Conservation (phyloP, 106 monocot species). For the Dioscorea dumetorum region DNA sequence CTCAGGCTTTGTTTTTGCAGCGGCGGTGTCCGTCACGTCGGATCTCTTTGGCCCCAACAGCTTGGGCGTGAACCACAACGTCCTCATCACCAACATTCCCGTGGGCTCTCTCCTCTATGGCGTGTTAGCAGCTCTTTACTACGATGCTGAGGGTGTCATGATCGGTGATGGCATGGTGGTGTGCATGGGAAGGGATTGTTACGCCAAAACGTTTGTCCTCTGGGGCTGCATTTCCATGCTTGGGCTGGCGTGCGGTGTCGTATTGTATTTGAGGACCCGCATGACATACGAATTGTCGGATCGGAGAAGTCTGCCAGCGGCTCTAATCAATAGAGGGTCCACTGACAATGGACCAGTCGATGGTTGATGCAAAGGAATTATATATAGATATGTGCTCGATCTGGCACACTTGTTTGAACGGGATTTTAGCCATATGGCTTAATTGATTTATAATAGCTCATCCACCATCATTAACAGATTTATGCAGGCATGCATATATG, state of each 20-base stretch:
- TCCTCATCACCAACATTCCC: constrained; percentile 84
- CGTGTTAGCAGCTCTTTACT: constrained; percentile 57
- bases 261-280: constrained; percentile 53
- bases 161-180: constrained; percentile 25
- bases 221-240: constrained; percentile 52
- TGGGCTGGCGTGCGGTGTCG: constrained; percentile 39
- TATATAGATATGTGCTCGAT: too few species aligned
- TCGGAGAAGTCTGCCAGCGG: not conserved
- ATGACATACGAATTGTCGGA: constrained; percentile 27
- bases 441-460: too few species aligned
- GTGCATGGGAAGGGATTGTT: constrained; percentile 72
- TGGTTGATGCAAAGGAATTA: too few species aligned
- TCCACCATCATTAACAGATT: too few species aligned
- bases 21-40: constrained; percentile 65
- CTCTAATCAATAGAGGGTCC: too few species aligned
- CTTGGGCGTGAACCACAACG: constrained; percentile 82
- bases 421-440: too few species aligned
- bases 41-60: constrained; percentile 73
- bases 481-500: too few species aligned
- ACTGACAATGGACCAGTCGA: too few species aligned
- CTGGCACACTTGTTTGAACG: too few species aligned
- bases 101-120: constrained; percentile 83
- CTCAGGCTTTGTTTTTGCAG: constrained; percentile 85
- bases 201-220: constrained; percentile 45
- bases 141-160: constrained; percentile 48